Evolutionary conservation across 1,139 yeast species (phyloP), one percentile per base, ranked within the genome.

Genomic region (Zygosaccharomyces sapae): DNA sequence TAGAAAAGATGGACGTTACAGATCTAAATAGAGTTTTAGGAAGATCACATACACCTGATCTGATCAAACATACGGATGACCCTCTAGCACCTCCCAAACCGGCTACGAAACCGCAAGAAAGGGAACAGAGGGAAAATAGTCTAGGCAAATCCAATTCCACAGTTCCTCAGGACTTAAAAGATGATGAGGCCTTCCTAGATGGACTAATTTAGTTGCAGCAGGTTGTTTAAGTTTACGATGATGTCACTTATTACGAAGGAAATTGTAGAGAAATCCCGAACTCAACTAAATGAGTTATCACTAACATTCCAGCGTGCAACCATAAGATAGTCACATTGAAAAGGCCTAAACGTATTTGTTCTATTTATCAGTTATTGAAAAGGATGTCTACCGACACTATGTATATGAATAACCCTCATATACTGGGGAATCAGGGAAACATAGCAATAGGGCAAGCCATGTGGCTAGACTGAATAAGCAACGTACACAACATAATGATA

Each of bases 311-410:
- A n/a, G n/a, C n/a, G n/a, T n/a, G n/a, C n/a, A n/a, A n/a, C n/a
- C n/a, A n/a, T n/a, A n/a, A n/a, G n/a, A n/a, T n/a, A n/a, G n/a
- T n/a, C n/a, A n/a, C n/a, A n/a, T n/a, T n/a, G 10, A 8, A 8
- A 27, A 12, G 10, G 8, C 10, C 4, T 27, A 27, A 4, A 9
- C 30, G 30, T 27, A 12, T 4, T n/a, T 8, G 31, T 24, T 8
- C 29, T 37, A 37, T 22, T 24, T 12, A 22, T 10, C 30, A 6
- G 10, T 6, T 24, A 22, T 22, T 13, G 16, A 27, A 33, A 29
- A 25, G 13, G 4, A 62, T 63, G 67, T 62, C 66, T 12, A 54
- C 62, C 16, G 67, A 63, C 56, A 62, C 67, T 27, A 62, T 56
- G 65, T 62, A 61, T 48, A 51, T 62, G 46, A 62, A 62, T 40